phyloP scores from a whole-genome alignment of 176 grass and related monocot genomes.

The Lolium perenne region DNA sequence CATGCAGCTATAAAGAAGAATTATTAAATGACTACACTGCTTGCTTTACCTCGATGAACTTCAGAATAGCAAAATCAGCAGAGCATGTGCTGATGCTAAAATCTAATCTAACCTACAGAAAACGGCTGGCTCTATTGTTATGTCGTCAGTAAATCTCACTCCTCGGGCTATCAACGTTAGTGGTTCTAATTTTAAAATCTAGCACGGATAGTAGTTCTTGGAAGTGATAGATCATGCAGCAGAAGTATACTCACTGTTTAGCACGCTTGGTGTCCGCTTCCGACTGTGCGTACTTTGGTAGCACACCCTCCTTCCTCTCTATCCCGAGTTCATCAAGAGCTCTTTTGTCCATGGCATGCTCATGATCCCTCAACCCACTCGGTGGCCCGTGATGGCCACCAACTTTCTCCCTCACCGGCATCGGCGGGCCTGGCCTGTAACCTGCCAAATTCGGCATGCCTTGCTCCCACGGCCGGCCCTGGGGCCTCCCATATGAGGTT shows the following conservation, averaged over 20 bases:
- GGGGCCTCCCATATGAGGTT: conserved; percentile 47
- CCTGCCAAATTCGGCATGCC: conserved; percentile 41
- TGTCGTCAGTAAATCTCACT: neutral
- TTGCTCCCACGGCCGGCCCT: conserved; percentile 61
- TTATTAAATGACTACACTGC: neutral
- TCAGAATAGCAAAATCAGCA: neutral
- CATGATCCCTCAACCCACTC: conserved; percentile 45
- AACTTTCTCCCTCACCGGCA: conserved; percentile 61
- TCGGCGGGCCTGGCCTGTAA: conserved; percentile 40
- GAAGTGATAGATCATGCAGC: conserved; percentile 17
- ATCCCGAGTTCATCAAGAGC: conserved; percentile 49
- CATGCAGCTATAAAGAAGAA: neutral
- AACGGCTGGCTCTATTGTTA: neutral
- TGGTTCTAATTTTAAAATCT: neutral
- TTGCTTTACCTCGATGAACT: neutral
- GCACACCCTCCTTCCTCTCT: conserved; percentile 73
- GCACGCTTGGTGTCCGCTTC: conserved; percentile 76
- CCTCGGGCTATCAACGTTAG: neutral
- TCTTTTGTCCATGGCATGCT: conserved; percentile 59
- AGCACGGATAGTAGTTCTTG: neutral
- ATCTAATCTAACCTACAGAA: conserved; percentile 12
- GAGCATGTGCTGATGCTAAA: neutral
- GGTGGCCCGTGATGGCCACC: conserved; percentile 43
- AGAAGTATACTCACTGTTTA: conserved; percentile 82
- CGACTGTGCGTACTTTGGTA: conserved; percentile 56